These are phyloP conservation scores for Populus hybrid DNA, from an alignment of 441 rosid species.

Conservation along the genomic window DNA sequence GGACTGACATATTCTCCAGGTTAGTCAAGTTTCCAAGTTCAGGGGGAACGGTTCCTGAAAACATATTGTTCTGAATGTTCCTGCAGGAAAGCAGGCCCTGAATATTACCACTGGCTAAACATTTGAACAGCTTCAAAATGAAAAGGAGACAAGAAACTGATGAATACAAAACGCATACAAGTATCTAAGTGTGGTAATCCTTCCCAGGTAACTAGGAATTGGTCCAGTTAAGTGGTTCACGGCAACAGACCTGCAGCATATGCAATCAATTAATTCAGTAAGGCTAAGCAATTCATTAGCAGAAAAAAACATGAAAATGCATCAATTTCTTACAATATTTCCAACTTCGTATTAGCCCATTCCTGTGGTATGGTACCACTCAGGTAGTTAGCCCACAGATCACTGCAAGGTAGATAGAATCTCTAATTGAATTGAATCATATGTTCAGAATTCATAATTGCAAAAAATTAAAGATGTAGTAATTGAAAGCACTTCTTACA, in stretches of 20 bases:
- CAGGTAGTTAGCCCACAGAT: conserved; percentile 33
- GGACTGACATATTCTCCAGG: conserved; percentile 37
- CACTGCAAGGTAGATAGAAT: conserved; percentile 21
- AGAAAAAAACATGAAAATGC: neutral
- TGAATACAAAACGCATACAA: conserved; percentile 22
- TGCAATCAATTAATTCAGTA: neutral
- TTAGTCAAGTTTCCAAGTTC: conserved; percentile 38
- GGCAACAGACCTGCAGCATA: conserved; percentile 25
- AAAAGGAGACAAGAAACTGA: neutral
- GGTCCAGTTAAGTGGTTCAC: conserved; percentile 38
- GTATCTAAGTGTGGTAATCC: conserved; percentile 30
- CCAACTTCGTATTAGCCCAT: conserved; percentile 40
- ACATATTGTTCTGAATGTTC: conserved; percentile 40
- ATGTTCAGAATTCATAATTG: neutral
- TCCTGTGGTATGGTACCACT: conserved; percentile 37
- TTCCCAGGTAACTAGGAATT: conserved; percentile 34
- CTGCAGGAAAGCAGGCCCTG: conserved; percentile 20
- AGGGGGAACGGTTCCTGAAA: conserved; percentile 44
- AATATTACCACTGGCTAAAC: neutral
- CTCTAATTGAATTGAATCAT: neutral
- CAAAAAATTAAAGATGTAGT: neutral
- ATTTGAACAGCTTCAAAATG: neutral
- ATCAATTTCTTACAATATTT: conserved; percentile 31
- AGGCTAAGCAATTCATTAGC: neutral
- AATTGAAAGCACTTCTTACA: conserved; percentile 22